Evolutionary conservation across 306 rosid genomes (phyloP).

Genomic region (Quercus robur): DNA sequence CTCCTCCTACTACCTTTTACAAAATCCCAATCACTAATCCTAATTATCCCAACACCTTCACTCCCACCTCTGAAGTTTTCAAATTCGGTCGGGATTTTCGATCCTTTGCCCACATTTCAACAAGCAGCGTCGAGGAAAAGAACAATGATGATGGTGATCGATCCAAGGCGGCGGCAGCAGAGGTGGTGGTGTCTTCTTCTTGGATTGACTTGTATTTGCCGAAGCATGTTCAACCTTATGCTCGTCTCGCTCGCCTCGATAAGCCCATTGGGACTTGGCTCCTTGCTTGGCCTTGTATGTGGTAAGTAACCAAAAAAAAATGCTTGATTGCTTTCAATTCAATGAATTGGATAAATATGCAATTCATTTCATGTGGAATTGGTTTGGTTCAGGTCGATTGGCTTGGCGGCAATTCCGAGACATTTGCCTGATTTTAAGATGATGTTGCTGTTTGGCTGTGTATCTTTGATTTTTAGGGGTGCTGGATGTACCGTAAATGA

Average conservation of each 20-base stretch:
- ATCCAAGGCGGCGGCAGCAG: not conserved
- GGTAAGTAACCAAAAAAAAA: conserved; percentile 17
- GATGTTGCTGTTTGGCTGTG: conserved; percentile 71
- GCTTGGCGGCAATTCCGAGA: conserved; percentile 76
- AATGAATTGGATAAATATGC: too few species aligned
- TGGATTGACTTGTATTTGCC: conserved; percentile 78
- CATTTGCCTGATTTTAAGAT: conserved; percentile 78
- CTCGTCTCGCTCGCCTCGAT: conserved; percentile 87
- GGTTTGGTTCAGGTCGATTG: conserved; percentile 62
- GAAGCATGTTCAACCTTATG: conserved; percentile 59
- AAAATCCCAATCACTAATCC: conserved; percentile 10
- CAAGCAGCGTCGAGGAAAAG: conserved; percentile 21
- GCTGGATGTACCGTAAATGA: conserved; percentile 90
- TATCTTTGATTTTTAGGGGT: conserved; percentile 81
- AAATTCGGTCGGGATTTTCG: conserved; percentile 30
- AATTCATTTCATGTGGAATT: too few species aligned
- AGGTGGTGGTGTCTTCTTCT: conserved; percentile 18
- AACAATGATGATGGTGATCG: conserved; percentile 17
- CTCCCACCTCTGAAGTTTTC: conserved; percentile 8
- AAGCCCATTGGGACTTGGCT: conserved; percentile 96
- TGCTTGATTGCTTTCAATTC: not conserved
- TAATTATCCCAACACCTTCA: not conserved
- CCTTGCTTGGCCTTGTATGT: conserved; percentile 92
- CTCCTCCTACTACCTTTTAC: conserved; percentile 6
- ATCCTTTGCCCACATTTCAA: conserved; percentile 38